phyloP scores from a whole-genome alignment of 352 stramenopile genomes.

The Globisporangium yorkense region DNA sequence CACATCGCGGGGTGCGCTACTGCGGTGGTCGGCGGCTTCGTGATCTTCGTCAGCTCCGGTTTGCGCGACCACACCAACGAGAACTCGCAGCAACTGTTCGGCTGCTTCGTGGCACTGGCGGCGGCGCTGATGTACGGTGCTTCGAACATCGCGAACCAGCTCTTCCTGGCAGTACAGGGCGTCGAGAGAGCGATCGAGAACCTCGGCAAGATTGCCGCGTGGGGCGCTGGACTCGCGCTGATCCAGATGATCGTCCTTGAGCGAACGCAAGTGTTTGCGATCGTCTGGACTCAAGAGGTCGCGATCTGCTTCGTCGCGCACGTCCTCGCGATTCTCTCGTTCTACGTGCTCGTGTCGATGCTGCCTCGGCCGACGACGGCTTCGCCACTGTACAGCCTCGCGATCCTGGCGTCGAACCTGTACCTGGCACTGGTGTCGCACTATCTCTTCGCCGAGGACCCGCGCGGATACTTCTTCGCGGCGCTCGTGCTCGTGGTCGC shows the following conservation, averaged over 20 bases:
- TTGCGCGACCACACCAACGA: conserved; percentile 11
- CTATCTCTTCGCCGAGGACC: conserved; percentile 21
- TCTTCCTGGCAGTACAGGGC: conserved; percentile 21
- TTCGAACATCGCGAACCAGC: conserved; percentile 35
- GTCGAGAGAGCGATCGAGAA: conserved; percentile 23
- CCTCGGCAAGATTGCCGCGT: conserved; percentile 26
- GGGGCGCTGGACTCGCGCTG: conserved; percentile 20
- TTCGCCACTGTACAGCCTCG: conserved; percentile 32
- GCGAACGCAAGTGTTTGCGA: conserved; percentile 13
- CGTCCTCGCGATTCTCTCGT: conserved; percentile 26
- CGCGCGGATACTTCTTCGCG: conserved; percentile 11
- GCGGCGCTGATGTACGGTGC: conserved; percentile 29
- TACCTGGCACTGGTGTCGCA: conserved; percentile 27
- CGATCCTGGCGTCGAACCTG: conserved; percentile 28
- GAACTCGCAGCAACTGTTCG: conserved; percentile 23
- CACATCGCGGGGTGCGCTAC: conserved; percentile 24
- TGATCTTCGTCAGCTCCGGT: conserved; percentile 23
- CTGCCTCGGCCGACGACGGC: conserved; percentile 18
- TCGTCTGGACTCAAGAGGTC: conserved; percentile 23
- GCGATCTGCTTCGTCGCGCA: conserved; percentile 26
- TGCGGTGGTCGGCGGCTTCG: conserved; percentile 14
- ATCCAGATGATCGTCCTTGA: conserved; percentile 25
- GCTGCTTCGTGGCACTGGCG: conserved; percentile 23
- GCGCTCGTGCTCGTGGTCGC: conserved; percentile 25
- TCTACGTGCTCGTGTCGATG: conserved; percentile 33